phyloP scores from a whole-genome alignment of 345 rosid species.

The Nephelium lappaceum region DNA sequence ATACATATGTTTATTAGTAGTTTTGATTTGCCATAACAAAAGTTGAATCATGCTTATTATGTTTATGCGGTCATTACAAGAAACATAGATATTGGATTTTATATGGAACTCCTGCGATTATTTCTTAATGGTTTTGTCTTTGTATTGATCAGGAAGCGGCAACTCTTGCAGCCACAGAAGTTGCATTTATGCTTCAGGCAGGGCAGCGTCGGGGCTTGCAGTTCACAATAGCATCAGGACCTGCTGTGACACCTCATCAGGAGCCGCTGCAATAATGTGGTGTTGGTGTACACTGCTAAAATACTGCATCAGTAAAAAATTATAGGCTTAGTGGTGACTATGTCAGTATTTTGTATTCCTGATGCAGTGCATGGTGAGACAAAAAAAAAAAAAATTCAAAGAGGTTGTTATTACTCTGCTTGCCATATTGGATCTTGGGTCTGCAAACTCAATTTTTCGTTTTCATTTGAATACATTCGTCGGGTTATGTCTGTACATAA shows the following conservation, averaged over 20 bases:
- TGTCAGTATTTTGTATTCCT: neutral
- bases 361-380: conserved; percentile 2
- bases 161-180: conserved; percentile 84
- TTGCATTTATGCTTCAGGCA: conserved; percentile 86
- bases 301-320: neutral
- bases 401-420: neutral
- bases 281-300: conserved; percentile 1
- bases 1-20: neutral
- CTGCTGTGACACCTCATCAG: conserved; percentile 44
- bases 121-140: neutral
- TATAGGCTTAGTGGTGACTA: conserved; percentile 9
- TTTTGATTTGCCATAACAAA: neutral
- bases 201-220: conserved; percentile 78
- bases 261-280: conserved; percentile 44
- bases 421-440: conserved; percentile 18
- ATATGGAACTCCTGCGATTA: neutral
- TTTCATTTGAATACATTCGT: neutral
- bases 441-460: neutral
- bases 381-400: conserved; percentile 9
- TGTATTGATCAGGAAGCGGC: conserved; percentile 76
- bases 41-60: neutral
- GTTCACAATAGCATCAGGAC: conserved; percentile 66
- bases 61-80: conserved; percentile 10
- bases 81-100: neutral
- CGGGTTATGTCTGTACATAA: conserved; percentile 26